phyloP scores from a whole-genome alignment of 1,139 yeast species.

The Starmera stellimalicola region DNA sequence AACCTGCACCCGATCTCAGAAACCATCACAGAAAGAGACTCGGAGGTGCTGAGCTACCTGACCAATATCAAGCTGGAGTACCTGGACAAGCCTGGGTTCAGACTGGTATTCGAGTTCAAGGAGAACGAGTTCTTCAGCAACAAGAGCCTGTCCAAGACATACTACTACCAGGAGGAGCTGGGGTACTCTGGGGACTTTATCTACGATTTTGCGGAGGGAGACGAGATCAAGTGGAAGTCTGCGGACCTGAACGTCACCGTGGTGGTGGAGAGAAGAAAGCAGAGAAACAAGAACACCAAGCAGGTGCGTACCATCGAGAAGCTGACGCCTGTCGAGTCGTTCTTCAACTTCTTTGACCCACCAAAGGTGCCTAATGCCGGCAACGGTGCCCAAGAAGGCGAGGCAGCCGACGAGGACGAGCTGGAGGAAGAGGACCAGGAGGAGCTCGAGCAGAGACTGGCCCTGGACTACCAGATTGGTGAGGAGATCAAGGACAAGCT shows the following conservation, averaged over 20 bases:
- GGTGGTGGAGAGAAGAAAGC: conserved; percentile 87
- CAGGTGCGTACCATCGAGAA: conserved; percentile 96
- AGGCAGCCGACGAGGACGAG: conserved; percentile 34
- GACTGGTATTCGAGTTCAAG: conserved; percentile 70
- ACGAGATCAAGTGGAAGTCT: conserved; percentile 74
- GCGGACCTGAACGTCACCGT: conserved; percentile 81
- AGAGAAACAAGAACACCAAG: conserved; percentile 94
- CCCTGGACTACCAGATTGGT: conserved; percentile 90
- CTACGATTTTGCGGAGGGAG: conserved; percentile 94
- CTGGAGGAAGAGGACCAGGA: conserved; percentile 58
- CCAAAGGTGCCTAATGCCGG: conserved; percentile 74
- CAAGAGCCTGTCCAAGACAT: conserved; percentile 66
- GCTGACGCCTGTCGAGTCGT: conserved; percentile 85
- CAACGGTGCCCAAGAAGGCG: conserved; percentile 36
- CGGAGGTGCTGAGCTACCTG: conserved; percentile 67
- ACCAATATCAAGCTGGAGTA: conserved; percentile 74
- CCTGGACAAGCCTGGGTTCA: conserved; percentile 78
- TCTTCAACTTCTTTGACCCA: conserved; percentile 92
- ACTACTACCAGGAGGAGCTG: conserved; percentile 88
- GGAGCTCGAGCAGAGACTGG: conserved; percentile 77
- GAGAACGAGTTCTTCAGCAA: conserved; percentile 76
- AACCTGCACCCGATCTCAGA: conserved; percentile 78
- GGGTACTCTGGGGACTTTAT: conserved; percentile 95
- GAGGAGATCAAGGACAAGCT: conserved; percentile 94
- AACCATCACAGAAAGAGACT: conserved; percentile 83